Conservation (phyloP, 768 basidiomycete genomes). For the Pleurotus platypus region DNA sequence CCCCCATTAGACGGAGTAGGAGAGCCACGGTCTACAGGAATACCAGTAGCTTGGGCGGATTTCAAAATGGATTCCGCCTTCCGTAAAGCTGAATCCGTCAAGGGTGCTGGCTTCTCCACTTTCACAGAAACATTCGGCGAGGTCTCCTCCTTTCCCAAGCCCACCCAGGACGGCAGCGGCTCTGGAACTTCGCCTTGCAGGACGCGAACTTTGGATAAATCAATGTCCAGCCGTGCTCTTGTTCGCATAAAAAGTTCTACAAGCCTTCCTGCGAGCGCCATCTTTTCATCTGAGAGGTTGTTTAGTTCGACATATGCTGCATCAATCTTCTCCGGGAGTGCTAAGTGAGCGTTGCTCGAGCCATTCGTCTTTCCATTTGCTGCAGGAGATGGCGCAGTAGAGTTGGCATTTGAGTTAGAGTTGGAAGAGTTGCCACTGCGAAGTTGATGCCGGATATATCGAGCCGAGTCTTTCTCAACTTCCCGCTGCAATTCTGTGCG, state of each 20-base stretch:
- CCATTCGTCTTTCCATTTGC: conserved; percentile 16
- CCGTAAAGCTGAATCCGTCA: not conserved
- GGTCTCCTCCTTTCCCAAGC: not conserved
- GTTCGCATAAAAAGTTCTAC: conserved; percentile 36
- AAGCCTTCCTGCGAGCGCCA: conserved; percentile 34
- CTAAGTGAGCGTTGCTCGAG: conserved; percentile 18
- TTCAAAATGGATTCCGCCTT: not conserved
- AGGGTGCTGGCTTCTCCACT: not conserved
- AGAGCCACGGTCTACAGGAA: not conserved
- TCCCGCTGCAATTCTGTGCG: conserved; percentile 35
- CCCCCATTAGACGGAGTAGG: not conserved
- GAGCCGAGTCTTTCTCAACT: conserved; percentile 31
- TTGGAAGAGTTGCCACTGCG: conserved; percentile 17
- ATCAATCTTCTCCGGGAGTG: conserved; percentile 30
- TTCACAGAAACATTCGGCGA: not conserved
- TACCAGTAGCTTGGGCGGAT: not conserved
- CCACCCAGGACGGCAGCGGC: not conserved
- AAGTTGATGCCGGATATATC: conserved; percentile 34
- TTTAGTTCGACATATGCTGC: conserved; percentile 34
- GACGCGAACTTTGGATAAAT: conserved; percentile 33
- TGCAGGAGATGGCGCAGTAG: conserved; percentile 12
- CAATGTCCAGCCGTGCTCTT: conserved; percentile 38
- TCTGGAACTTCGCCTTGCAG: conserved; percentile 27
- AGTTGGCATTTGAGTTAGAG: conserved; percentile 7
- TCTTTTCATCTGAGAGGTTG: conserved; percentile 33